phyloP scores from a whole-genome alignment of 2,329 filamentous ascomycete genomes.

The Grosmannia huntii region DNA sequence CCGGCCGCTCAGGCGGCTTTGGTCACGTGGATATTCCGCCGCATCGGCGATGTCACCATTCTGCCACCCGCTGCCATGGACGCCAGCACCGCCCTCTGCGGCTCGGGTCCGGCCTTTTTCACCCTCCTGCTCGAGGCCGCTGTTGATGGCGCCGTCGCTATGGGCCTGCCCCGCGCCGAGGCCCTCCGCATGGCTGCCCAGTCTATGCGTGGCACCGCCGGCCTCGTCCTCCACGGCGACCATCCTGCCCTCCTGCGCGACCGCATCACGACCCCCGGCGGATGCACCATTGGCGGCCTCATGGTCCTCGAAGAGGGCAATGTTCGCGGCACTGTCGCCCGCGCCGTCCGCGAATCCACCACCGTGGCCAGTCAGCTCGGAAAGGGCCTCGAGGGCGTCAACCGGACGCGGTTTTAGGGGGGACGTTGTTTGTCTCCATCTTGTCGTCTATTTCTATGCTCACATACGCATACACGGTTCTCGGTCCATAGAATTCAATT shows the following conservation, averaged over 20 bases:
- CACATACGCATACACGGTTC: too few relatives aligned
- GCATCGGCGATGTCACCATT: slow-evolving; percentile 57
- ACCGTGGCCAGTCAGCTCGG: slow-evolving; percentile 56
- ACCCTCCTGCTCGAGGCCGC: slow-evolving; percentile 62
- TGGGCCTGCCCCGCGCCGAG: slow-evolving; percentile 61
- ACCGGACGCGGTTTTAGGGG: slow-evolving; percentile 25
- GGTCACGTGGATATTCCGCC: slow-evolving; percentile 64
- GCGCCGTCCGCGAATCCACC: slow-evolving; percentile 58
- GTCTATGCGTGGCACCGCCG: slow-evolving; percentile 62
- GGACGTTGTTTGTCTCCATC: too few relatives aligned
- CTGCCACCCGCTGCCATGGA: slow-evolving; percentile 59
- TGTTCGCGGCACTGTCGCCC: slow-evolving; percentile 52
- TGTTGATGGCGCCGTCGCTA: slow-evolving; percentile 65
- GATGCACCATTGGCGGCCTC: slow-evolving; percentile 65
- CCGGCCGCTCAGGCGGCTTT: slow-evolving; percentile 39
- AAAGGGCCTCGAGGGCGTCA: slow-evolving; percentile 36
- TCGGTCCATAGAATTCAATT: too few relatives aligned
- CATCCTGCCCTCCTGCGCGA: slow-evolving; percentile 65
- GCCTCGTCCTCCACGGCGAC: slow-evolving; percentile 53
- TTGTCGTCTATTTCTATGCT: too few relatives aligned
- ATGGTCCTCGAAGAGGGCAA: slow-evolving; percentile 61
- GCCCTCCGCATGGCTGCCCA: slow-evolving; percentile 69
- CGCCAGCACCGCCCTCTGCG: slow-evolving; percentile 59
- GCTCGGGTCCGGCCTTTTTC: slow-evolving; percentile 65
- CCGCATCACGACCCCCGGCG: slow-evolving; percentile 65